phyloP scores from a whole-genome alignment of 169 alveolate species.

The Amoebophrya sp. region DNA sequence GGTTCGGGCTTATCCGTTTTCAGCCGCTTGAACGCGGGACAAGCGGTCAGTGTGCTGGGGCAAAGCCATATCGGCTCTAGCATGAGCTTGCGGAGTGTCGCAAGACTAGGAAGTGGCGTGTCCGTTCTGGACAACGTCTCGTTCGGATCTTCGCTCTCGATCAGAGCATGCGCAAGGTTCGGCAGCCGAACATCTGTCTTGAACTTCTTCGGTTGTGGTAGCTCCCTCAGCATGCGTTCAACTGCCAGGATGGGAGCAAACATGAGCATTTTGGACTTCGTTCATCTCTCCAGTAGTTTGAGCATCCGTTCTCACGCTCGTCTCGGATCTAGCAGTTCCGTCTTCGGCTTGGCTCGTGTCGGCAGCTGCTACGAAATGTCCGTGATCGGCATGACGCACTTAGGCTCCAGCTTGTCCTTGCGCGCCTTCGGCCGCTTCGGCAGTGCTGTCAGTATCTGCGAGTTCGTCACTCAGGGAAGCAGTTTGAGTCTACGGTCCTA shows the following conservation, averaged over 20 bases:
- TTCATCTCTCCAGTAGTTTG: not conserved
- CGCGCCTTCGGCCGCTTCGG: constrained; percentile 26
- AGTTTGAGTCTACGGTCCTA: not conserved
- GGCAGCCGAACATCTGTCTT: not conserved
- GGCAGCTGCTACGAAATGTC: constrained; percentile 15
- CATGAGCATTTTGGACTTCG: not conserved
- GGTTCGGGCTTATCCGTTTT: not conserved
- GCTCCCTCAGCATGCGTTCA: not conserved
- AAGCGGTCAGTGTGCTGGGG: not conserved
- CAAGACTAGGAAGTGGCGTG: constrained; percentile 14
- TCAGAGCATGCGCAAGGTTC: not conserved
- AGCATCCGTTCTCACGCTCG: not conserved
- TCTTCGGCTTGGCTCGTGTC: not conserved
- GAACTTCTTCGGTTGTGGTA: not conserved
- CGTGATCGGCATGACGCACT: not conserved
- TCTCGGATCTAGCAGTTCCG: not conserved
- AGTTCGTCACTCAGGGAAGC: not conserved
- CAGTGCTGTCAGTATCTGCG: not conserved
- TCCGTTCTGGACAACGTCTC: constrained; percentile 7
- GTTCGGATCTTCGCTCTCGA: not conserved
- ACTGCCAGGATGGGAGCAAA: not conserved
- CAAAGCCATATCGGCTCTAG: not conserved
- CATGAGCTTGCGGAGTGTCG: not conserved
- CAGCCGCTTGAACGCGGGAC: not conserved
- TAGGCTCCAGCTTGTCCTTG: not conserved